Conservation (phyloP, 83 land plant species). For the Thuja plicata region DNA sequence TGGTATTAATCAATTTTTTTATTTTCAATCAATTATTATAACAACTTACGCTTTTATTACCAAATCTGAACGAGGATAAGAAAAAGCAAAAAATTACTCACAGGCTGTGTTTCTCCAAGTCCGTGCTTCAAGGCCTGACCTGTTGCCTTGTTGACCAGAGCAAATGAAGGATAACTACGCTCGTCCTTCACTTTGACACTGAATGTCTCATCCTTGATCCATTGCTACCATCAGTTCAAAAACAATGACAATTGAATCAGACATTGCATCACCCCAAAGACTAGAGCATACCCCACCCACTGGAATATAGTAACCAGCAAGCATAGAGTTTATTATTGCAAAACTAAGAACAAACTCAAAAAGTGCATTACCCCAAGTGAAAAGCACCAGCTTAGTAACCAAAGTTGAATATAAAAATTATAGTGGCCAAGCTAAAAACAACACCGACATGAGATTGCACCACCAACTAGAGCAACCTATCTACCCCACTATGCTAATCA, state of each 20-base stretch:
- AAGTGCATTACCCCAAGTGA: neutral
- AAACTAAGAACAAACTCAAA: neutral
- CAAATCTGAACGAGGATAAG: neutral
- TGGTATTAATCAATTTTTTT: neutral
- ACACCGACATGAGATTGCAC: neutral
- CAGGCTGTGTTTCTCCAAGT: conserved; percentile 45
- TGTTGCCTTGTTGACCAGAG: conserved; percentile 67
- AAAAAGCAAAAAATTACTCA: neutral
- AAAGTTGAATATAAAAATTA: neutral
- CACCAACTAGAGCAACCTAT: neutral
- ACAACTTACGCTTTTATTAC: neutral
- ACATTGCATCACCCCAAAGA: neutral
- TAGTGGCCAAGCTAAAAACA: neutral
- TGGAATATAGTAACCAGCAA: neutral
- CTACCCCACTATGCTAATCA: neutral
- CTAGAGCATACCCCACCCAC: neutral
- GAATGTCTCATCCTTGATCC: conserved; percentile 58
- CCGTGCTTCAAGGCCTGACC: conserved; percentile 63
- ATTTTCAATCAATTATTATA: neutral
- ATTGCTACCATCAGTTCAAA: conserved; percentile 31
- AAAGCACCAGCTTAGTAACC: neutral
- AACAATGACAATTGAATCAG: neutral
- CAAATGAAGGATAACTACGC: conserved; percentile 51
- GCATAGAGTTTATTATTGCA: neutral
- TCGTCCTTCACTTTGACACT: conserved; percentile 56